These are phyloP conservation scores for Heliamphora exappendiculata DNA, from an alignment of 148 eudicot genomes.

Conservation along the genomic window DNA sequence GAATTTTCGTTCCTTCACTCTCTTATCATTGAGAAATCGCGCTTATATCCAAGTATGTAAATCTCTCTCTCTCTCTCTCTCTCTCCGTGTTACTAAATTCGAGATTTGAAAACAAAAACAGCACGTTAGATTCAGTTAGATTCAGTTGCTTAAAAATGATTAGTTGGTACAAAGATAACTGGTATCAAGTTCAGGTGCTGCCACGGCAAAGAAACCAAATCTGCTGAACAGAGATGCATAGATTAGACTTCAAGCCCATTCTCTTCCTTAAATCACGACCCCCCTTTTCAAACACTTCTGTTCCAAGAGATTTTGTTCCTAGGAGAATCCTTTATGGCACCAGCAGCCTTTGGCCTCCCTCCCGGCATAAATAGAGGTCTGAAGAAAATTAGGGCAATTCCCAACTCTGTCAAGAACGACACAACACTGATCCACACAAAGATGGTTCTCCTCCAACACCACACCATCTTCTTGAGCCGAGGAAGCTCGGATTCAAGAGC, in stretches of 20 bases:
- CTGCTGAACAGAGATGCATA: not conserved
- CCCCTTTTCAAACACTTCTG: not conserved
- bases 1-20: not conserved
- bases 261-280: not conserved
- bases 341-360: not conserved
- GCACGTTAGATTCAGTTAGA: no score
- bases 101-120: no score
- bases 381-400: conserved; percentile 19
- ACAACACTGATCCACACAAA: conserved; percentile 31
- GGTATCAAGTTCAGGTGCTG: no score
- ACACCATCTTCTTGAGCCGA: conserved; percentile 23
- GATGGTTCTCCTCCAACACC: conserved; percentile 37
- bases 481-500: conserved; percentile 31
- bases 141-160: not conserved
- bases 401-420: conserved; percentile 22
- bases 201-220: not conserved
- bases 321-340: not conserved
- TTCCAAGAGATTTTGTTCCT: conserved; percentile 12
- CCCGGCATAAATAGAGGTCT: conserved; percentile 17
- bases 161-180: not conserved
- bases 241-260: not conserved
- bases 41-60: no score
- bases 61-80: no score
- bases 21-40: no score
- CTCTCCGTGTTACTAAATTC: no score